Evolutionary conservation across 345 rosid species (phyloP), one percentile per base, ranked within the genome.

Genomic region (Citrus hindsii): DNA sequence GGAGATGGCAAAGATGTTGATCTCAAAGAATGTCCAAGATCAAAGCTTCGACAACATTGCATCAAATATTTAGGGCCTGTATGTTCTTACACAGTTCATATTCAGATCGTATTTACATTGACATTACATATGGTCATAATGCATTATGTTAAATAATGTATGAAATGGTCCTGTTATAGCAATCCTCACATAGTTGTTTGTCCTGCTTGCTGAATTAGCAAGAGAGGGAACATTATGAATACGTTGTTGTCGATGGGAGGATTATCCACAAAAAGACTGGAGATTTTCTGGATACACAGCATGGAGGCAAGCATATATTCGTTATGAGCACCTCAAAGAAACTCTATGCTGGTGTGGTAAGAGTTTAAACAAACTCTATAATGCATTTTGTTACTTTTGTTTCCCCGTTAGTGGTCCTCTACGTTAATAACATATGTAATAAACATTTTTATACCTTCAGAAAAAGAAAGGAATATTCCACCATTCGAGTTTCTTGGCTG

Each of bases 401-500:
- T 33, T 3, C 28, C 64, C 22, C 46, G 46, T 2, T 21, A 9
- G 4, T 37, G 66, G 53, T 1, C 37, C 7, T 62, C 28, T 33
- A 25, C 5, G 37, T 35, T 48, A 53, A 27, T 25, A 6, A 19
- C 51, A 12, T 72, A 60, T 22, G 38, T 77, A 58, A 66, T 42
- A 69, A 46, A 0, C 63, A 22, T 35, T 40, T 42, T 63, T 21
- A 28, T 61, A 37, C 73, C 74, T 78, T 79, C 89, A 95, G 98
- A 95, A 95, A 77, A 90, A 90, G 97, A 95, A 95, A 84, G 99
- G 99, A 69, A 77, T 37, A 67, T 95, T 95, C 79, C 99, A 95
- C 81, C 98, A 95, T 87, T 95, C 99, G 2, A 95, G 98, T 81
- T 95, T 95, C 78, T 84, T 95, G 86, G 99, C 99, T 2, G 99